A percentile compares a stretch with the other conserved stretches of the same genome.
Conservation (phyloP, 1,284 basidiomycete genomes). For the Polyporus tsugae region DNA sequence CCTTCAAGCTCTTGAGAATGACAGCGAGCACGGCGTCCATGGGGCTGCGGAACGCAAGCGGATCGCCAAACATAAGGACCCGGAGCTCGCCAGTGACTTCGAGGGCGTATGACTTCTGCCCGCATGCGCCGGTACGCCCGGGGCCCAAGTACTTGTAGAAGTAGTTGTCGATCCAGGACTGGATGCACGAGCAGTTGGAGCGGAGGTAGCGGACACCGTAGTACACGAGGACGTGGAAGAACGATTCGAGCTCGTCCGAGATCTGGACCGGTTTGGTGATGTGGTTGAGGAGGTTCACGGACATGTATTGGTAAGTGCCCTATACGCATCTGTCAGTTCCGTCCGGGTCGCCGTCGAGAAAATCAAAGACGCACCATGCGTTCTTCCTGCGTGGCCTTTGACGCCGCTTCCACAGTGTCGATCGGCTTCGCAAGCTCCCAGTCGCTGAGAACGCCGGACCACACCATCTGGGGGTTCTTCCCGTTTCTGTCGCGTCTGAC, state of each 20-base stretch:
- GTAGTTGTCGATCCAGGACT: constrained; percentile 1
- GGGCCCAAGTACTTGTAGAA: neutral
- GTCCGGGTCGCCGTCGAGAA: neutral
- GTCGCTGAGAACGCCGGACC: constrained; percentile 20
- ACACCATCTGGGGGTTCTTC: neutral
- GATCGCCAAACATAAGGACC: neutral
- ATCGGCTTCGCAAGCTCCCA: constrained; percentile 26
- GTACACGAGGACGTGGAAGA: constrained; percentile 20
- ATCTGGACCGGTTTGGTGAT: neutral
- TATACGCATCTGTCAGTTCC: neutral
- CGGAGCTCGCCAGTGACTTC: neutral
- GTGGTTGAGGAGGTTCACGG: constrained; percentile 4
- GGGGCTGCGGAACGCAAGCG: neutral
- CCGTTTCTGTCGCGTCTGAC: neutral
- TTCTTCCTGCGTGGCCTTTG: constrained; percentile 9
- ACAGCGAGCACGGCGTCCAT: neutral
- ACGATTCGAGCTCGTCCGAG: constrained; percentile 17
- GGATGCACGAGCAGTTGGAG: neutral
- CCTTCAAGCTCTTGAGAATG: neutral
- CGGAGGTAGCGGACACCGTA: neutral
- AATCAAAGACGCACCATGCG: constrained; percentile 7
- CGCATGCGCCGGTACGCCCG: neutral
- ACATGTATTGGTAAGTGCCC: constrained; percentile 29
- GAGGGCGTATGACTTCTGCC: neutral
- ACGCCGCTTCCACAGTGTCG: neutral